Evolutionary conservation across 2,329 filamentous ascomycete genomes (phyloP).

Genomic region (Aspergillus sp.): DNA sequence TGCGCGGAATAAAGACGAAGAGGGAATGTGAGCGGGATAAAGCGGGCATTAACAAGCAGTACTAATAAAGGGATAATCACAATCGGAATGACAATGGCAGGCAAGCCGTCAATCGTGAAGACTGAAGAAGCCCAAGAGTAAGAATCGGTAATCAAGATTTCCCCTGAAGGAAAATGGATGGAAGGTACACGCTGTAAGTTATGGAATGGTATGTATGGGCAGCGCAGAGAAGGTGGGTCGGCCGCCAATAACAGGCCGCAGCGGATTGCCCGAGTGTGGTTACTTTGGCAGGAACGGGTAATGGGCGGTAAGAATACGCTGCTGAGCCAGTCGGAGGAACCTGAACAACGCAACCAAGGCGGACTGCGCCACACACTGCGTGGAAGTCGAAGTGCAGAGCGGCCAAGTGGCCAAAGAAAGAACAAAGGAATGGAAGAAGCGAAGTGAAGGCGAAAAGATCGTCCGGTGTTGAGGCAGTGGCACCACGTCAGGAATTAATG

Average conservation of each 20-base stretch:
- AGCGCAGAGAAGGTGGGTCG: neutral
- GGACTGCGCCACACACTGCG: conserved; percentile 16
- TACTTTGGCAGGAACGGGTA: conserved; percentile 1
- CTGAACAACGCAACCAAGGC: conserved; percentile 3
- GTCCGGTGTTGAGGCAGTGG: conserved; percentile 14
- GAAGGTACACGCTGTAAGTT: neutral
- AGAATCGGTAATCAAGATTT: neutral
- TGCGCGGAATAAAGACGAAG: conserved; percentile 18
- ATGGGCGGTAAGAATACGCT: neutral
- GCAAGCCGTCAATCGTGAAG: neutral
- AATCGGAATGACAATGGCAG: neutral
- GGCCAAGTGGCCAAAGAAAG: conserved; percentile 7
- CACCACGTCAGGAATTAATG: conserved; percentile 18
- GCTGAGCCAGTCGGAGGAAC: conserved; percentile 1
- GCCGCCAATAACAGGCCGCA: neutral
- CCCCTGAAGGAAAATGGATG: neutral
- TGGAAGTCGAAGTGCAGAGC: neutral
- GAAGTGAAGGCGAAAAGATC: neutral
- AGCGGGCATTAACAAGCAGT: neutral
- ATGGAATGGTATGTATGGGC: neutral
- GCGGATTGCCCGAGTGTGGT: neutral
- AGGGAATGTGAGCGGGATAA: neutral
- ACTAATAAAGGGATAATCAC: neutral
- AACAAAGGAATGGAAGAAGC: conserved; percentile 9
- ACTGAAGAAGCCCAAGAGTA: neutral